These are phyloP conservation scores for Blastomyces emzantsi DNA, from an alignment of 2,329 filamentous ascomycete species.

Conservation along the genomic window DNA sequence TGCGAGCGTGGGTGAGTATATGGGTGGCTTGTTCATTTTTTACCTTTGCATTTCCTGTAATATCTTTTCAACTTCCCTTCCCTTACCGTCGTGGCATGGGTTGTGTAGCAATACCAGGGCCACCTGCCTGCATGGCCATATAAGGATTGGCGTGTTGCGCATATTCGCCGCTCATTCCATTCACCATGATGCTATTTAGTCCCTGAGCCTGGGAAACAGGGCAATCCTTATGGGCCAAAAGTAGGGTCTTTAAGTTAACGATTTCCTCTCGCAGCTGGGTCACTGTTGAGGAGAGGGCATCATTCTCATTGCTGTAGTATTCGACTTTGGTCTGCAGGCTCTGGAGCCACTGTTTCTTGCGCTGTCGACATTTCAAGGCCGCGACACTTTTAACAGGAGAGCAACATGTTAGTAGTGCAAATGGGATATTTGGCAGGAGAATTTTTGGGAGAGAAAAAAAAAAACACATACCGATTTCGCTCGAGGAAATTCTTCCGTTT, in stretches of 20 bases:
- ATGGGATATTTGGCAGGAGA: conserved; percentile 9
- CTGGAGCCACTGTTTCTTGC: conserved; percentile 97
- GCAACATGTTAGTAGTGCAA: neutral
- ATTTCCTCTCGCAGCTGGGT: conserved; percentile 82
- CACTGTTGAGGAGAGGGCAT: conserved; percentile 74
- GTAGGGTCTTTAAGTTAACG: conserved; percentile 83
- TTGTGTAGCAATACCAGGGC: conserved; percentile 28
- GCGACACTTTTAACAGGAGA: conserved; percentile 58
- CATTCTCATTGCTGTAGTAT: conserved; percentile 84
- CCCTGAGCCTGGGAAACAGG: conserved; percentile 84
- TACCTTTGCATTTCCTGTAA: neutral
- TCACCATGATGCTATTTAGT: conserved; percentile 36
- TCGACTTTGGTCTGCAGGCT: conserved; percentile 94
- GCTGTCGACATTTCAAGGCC: conserved; percentile 89
- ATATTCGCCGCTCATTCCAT: conserved; percentile 33
- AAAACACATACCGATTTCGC: conserved; percentile 69
- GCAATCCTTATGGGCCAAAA: conserved; percentile 93
- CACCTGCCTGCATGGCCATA: conserved; percentile 35
- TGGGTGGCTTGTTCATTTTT: neutral
- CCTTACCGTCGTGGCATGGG: conserved; percentile 26
- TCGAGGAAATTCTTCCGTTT: conserved; percentile 98
- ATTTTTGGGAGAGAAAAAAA: conserved; percentile 17
- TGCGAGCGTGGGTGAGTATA: neutral
- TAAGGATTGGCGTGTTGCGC: conserved; percentile 34
- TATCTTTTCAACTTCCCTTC: neutral